These are phyloP conservation scores for Phyllosticta citriasiana DNA, from an alignment of 2,329 filamentous ascomycete species.

Conservation along the genomic window DNA sequence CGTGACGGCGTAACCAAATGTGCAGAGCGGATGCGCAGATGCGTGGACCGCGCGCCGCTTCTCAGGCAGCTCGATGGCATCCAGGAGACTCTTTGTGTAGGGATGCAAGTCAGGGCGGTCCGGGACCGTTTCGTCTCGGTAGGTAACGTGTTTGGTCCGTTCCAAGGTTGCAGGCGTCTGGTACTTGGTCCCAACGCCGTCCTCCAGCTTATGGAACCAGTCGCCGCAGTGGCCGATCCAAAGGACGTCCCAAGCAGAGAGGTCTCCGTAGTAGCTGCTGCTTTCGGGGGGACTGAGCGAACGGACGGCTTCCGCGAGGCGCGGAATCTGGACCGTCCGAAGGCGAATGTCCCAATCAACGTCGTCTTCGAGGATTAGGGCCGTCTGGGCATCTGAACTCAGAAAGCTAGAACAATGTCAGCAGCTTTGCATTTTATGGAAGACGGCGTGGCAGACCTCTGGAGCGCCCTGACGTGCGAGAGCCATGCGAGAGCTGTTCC, in stretches of 20 bases:
- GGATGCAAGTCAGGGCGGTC: constrained; percentile 27
- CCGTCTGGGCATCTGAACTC: constrained; percentile 30
- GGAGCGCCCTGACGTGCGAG: constrained; percentile 32
- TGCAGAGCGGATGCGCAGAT: constrained; percentile 34
- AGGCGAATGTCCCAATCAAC: constrained; percentile 37
- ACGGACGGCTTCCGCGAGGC: constrained; percentile 30
- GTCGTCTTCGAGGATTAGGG: constrained; percentile 36
- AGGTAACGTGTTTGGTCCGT: constrained; percentile 23
- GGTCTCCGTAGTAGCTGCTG: constrained; percentile 31
- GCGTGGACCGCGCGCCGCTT: constrained; percentile 30
- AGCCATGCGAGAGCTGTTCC: constrained; percentile 36
- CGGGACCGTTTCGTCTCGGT: constrained; percentile 29
- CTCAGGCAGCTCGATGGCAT: constrained; percentile 25
- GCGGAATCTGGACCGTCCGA: constrained; percentile 32
- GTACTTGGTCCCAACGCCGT: constrained; percentile 9
- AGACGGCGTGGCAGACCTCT: constrained; percentile 19
- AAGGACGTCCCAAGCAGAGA: constrained; percentile 31
- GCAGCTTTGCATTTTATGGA: neutral
- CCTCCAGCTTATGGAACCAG: constrained; percentile 23
- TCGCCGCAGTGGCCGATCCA: constrained; percentile 38
- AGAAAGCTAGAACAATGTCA: constrained; percentile 27
- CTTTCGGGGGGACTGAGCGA: constrained; percentile 18
- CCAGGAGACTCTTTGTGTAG: constrained; percentile 29
- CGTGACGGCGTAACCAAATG: constrained; percentile 32
- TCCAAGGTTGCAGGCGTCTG: constrained; percentile 21